Evolutionary conservation across 2,329 filamentous ascomycete species (phyloP).

Genomic region (Xylaria sp.): DNA sequence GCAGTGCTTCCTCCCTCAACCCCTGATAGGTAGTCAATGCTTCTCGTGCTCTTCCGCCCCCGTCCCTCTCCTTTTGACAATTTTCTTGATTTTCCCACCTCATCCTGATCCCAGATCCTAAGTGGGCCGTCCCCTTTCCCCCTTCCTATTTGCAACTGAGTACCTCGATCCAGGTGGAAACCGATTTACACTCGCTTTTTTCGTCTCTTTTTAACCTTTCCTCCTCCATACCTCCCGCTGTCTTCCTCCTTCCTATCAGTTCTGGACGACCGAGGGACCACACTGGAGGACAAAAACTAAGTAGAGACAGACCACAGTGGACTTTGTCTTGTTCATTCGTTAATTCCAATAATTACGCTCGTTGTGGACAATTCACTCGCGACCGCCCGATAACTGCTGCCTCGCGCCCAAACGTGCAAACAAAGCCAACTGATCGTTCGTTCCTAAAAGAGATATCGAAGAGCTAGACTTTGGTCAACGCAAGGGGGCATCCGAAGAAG

Average conservation of each 20-base stretch:
- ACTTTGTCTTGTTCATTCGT: conserved; percentile 43
- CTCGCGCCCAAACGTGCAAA: conserved; percentile 18
- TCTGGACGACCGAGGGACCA: conserved; percentile 30
- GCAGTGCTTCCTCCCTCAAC: neutral
- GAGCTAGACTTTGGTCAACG: conserved; percentile 6
- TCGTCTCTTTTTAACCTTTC: conserved; percentile 38
- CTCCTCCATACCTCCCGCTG: conserved; percentile 33
- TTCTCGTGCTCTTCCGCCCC: conserved; percentile 16
- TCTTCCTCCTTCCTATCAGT: conserved; percentile 36
- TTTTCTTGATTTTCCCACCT: conserved; percentile 47
- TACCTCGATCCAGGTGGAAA: conserved; percentile 40
- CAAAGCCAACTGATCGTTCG: conserved; percentile 29
- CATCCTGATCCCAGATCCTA: conserved; percentile 35
- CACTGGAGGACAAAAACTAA: conserved; percentile 27
- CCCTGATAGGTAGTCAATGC: conserved; percentile 37
- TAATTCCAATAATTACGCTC: conserved; percentile 33
- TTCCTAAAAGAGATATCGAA: conserved; percentile 15
- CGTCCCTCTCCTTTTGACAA: conserved; percentile 45
- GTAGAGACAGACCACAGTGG: conserved; percentile 37
- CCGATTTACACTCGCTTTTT: conserved; percentile 46
- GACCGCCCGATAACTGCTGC: conserved; percentile 10
- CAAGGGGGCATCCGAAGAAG: neutral
- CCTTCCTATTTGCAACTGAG: conserved; percentile 37
- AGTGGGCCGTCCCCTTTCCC: conserved; percentile 36
- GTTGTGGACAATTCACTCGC: conserved; percentile 25